A percentile compares a stretch with the other conserved stretches of the same genome.
Evolutionary conservation across 345 rosid species (phyloP).

Genomic region (Raphanus sativus): DNA sequence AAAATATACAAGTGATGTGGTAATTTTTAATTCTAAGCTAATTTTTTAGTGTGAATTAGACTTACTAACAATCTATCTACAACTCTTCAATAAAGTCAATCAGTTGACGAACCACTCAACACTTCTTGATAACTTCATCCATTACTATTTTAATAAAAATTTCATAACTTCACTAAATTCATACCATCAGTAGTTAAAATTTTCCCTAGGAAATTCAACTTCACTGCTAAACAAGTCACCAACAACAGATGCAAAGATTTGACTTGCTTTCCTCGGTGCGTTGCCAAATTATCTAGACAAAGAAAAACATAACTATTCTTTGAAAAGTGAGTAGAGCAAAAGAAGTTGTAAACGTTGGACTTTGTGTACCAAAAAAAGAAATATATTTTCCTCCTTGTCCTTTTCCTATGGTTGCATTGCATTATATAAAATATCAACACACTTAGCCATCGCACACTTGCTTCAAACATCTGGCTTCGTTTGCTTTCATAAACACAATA

Average conservation of each 20-base stretch:
- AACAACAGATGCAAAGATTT: not conserved
- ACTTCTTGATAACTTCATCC: not conserved
- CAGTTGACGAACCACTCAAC: not conserved
- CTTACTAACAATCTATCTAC: not conserved
- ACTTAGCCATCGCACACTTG: constrained; percentile 28
- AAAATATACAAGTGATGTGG: not conserved
- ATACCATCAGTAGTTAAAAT: not conserved
- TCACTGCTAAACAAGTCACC: not conserved
- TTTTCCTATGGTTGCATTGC: constrained; percentile 16
- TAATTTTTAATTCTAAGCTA: too few species aligned
- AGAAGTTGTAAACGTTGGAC: constrained; percentile 16
- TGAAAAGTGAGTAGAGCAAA: not conserved
- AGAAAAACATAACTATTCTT: not conserved
- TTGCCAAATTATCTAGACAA: not conserved
- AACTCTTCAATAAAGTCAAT: not conserved
- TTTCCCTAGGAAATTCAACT: not conserved
- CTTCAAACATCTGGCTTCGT: constrained; percentile 25
- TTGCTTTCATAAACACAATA: not conserved
- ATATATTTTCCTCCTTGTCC: constrained; percentile 12
- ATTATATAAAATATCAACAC: constrained; percentile 22
- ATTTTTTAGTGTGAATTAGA: too few species aligned
- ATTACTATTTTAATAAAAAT: not conserved
- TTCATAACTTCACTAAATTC: not conserved
- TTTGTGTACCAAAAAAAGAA: constrained; percentile 27
- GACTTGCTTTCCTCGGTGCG: not conserved